Evolutionary conservation across 1,284 basidiomycete species (phyloP), one percentile per base, ranked within the genome.

Genomic region (Thelephora terrestris): DNA sequence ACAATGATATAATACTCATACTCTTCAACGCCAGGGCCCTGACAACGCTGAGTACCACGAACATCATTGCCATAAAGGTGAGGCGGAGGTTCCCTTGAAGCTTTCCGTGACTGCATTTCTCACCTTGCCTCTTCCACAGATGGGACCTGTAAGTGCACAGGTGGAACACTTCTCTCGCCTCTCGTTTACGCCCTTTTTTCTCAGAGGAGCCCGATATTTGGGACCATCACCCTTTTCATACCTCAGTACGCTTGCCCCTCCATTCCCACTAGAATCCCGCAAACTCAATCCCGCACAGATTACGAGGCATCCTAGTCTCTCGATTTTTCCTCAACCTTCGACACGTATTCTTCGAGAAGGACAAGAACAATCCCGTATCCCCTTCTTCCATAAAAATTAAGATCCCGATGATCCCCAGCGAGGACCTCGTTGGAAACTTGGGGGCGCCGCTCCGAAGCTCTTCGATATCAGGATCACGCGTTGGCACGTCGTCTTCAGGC

Each of bases 251-350:
- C n/a, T 42, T 25, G 10, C 16, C 18, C 25, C 5, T 25, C 21
- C 21, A 10, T 3, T 21, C 10, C 4, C 12, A 7, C 5, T n/a
- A 42, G 10, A 18, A 1, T 2, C 5, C n/a, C 25, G 21, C 5
- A 20, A 14, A 25, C 20, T 12, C 17, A n/a, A 14, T 12, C 9
- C 25, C 10, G 20, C 3, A 42, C 39, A 42, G 39, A 42, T 42
- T 42, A 16, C 39, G 39, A 21, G 14, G n/a, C 14, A 42, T 42
- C n/a, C 39, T 42, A 10, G 7, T 42, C n/a, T 14, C 39, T 12
- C 20, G 39, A 16, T 42, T 42, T 42, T 42, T 42, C 25, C 39
- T 42, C 5, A 42, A 42, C n/a, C 39, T 42, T 42, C 39, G 39
- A 2, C 39, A 25, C 9, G 39, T 42, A n/a, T 21, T 42, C 21